Evolutionary conservation across 306 rosid genomes (phyloP), one percentile per base, ranked within the genome.

Genomic region (Trichosanthes truncata): DNA sequence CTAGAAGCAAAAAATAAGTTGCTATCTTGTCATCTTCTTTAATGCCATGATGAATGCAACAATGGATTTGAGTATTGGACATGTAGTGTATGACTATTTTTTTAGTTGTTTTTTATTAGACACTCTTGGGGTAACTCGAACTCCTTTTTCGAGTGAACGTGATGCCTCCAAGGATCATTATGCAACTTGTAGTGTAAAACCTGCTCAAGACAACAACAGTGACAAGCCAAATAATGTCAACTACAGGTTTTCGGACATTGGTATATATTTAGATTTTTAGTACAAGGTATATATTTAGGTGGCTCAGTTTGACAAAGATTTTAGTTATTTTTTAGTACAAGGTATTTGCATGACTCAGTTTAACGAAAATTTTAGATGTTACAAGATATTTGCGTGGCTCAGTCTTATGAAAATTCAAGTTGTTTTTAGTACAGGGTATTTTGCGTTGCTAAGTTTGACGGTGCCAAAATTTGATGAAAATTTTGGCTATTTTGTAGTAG

Each of bases 161-260:
- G 84, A 81, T 78, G 89, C 91, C 94, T 87, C 98, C 97, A 92
- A 51, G 89, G 94, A 20, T 94, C 98, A n/a, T 92, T 88, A 43
- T 94, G 96, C 74, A 94, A 84, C 88, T 94, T 92, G 89, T 90
- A 87, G 82, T 94, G 97, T 89, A 94, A 81, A 85, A 90, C 87
- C 98, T 92, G 79, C 63, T 81, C 26, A 61, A 80, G 11, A 63
- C 23, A 67, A 77, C 59, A 83, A 48, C 10, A 74, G 53, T 33
- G 29, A 26, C 18, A 46, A 49, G 66, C n/a, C 41, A 79, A 79
- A 29, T 48, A 75, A 43, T 7, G 77, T 80, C 79, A 78, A 55
- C 48, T 75, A 75, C 25, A 73, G 25, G 77, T 72, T 71, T 67
- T 40, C 33, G 38, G 48, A 23, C 21, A 45, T 20, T 71, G 46